Percentiles rank a stretch among this genome's conserved stretches.
Evolutionary conservation across 2,329 filamentous ascomycete genomes (phyloP).

Genomic region (Onygena corvina): DNA sequence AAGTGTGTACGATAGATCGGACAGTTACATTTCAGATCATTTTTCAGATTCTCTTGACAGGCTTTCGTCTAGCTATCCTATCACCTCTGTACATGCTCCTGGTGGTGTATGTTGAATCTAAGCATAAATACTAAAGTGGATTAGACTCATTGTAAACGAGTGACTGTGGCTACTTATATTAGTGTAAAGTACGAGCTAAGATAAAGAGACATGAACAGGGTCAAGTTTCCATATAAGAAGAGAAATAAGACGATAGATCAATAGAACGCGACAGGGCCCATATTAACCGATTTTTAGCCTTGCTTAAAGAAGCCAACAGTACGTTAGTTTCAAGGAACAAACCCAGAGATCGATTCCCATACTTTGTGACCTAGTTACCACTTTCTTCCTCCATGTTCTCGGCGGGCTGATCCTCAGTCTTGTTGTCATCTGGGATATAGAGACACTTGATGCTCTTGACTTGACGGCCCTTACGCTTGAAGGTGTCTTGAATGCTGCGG

Average conservation of each 20-base stretch:
- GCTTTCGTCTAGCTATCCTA: too few relatives aligned
- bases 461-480: not conserved
- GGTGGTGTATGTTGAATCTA: too few relatives aligned
- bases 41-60: too few relatives aligned
- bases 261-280: too few relatives aligned
- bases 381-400: not conserved
- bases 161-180: not conserved
- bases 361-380: not conserved
- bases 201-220: not conserved
- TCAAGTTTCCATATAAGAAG: not conserved
- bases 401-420: not conserved
- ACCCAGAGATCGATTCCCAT: not conserved
- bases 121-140: not conserved
- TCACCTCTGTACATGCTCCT: too few relatives aligned
- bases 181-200: not conserved
- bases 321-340: too few relatives aligned
- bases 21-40: not conserved
- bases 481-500: not conserved
- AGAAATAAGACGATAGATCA: not conserved
- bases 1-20: not conserved
- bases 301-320: too few relatives aligned
- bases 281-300: not conserved
- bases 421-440: not conserved
- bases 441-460: slow-evolving; percentile 2
- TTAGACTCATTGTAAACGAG: not conserved